Conservation (phyloP, 2,329 filamentous ascomycete genomes). For the Aspergillus clavatus region DNA sequence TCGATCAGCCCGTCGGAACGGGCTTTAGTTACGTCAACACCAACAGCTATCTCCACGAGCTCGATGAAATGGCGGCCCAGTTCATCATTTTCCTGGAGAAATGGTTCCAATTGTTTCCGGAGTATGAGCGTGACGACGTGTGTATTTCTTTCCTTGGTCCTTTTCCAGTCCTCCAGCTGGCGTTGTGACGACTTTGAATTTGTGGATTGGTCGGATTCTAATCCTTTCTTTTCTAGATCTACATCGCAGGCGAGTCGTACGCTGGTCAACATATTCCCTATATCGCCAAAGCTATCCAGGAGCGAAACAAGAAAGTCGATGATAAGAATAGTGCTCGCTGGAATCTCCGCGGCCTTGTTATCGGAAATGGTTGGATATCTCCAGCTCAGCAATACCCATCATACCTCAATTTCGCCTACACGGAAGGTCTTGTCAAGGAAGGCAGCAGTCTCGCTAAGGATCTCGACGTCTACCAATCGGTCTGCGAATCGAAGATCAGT, state of each 20-base stretch:
- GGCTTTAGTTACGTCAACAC: conserved; percentile 95
- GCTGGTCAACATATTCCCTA: conserved; percentile 97
- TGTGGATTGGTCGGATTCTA: conserved; percentile 8
- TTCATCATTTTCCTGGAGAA: conserved; percentile 87
- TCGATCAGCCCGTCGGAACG: conserved; percentile 94
- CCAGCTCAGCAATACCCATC: conserved; percentile 84
- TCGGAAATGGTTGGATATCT: conserved; percentile 97
- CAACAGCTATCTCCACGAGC: conserved; percentile 76
- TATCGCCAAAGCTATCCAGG: conserved; percentile 84
- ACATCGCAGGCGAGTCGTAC: conserved; percentile 92
- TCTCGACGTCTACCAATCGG: conserved; percentile 63
- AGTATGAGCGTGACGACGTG: conserved; percentile 89
- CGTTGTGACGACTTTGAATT: too few species aligned
- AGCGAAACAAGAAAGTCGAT: conserved; percentile 66
- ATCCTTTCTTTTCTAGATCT: conserved; percentile 57
- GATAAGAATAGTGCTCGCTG: conserved; percentile 50
- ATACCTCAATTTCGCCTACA: conserved; percentile 76
- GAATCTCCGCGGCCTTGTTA: conserved; percentile 79
- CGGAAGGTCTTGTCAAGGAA: conserved; percentile 66
- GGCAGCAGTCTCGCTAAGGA: conserved; percentile 59
- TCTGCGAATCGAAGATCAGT: conserved; percentile 61
- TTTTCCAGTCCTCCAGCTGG: too few species aligned
- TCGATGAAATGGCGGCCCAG: conserved; percentile 83
- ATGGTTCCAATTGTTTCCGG: conserved; percentile 84
- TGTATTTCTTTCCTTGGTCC: conserved; percentile 37